Evolutionary conservation across 805 yeast species (phyloP), one percentile per base, ranked within the genome.

Genomic region (Zygoascus tannicola): DNA sequence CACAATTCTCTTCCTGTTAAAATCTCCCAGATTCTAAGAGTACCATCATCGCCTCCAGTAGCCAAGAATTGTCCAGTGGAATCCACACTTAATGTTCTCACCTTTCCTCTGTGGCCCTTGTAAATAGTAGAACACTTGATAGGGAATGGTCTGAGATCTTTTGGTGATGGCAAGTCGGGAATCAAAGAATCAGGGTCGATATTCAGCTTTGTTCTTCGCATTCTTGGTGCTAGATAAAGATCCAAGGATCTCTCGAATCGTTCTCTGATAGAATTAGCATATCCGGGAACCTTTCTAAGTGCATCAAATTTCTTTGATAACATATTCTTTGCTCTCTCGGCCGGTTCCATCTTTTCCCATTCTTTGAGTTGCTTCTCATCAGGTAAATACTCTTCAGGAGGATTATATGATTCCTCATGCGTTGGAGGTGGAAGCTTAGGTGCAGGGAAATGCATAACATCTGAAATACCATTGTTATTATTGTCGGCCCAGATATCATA

Each of bases 341-440:
- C 67, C 22, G 87, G 85, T 35, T 81, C 92, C 32, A 69, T 62
- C 37, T 73, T 74, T 51, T 76, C 75, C 85, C 90, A 85, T 55
- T 74, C 69, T 52, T 78, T 71, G 51, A 67, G 69, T 60, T 90
- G 97, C 56, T 86, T 90, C 39, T 78, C 83, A 12, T 78, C 78
- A 49, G 85, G 67, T 52, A 92, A 67, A 57, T 92, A 92, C 69
- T 92, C 99, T 58, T 74, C 95, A 4, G 99, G 99, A 32, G 99
- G 99, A 60, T 92, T 92, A 64, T 92, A 92, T 56, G 92, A 80
- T 68, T 90, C 96, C 53, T 90, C 98, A 59, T 92, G 78, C 0
- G 97, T 85, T 46, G 99, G 99, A 30, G 97, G 97, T 14, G 95
- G 79, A 55, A 86, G 55, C 63, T 92, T 90, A 32, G 99, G 98